Evolutionary conservation across 805 yeast genomes (phyloP), one percentile per base, ranked within the genome.

Genomic region (Yarrowia sp.): DNA sequence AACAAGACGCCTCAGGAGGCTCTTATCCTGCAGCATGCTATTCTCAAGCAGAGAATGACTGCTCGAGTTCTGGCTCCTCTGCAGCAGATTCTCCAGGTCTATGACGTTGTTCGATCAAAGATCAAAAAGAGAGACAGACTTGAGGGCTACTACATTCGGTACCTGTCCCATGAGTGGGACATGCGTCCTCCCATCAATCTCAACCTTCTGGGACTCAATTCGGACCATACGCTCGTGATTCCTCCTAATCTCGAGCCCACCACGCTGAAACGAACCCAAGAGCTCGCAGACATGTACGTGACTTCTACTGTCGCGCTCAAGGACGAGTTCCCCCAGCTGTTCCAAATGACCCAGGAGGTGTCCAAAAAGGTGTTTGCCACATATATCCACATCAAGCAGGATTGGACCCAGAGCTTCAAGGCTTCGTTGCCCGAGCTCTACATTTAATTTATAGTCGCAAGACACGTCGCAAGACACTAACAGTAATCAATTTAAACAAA

Each of bases 181-280:
- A 33, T 43, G 41, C 39, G 64, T 43, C 64, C 64, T n/a, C 51
- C 64, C 41, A 43, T 43, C 32, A 44, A 58, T 11, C 64, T 58
- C 62, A 42, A 31, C 31, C 36, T 39, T 31, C 45, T 55, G 2
- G 62, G 62, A 2, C 62, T 55, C 51, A 58, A 43, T 42, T 43
- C 64, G 36, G 41, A 33, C 11, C 39, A 58, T 13, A 9, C 51
- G 2, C 35, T 58, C 22, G 64, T 44, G 42, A 17, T 58, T 14
- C 64, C 64, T 13, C 51, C 64, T 35, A 43, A 58, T 18, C 33
- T 58, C 51, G 64, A 58, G 35, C 64, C 64, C 32, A 58, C 64
- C 22, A 43, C 64, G 18, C 42, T 58, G 35, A 58, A 43, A 32
- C 18, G 64, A 44, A 58, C 64, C 4, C 50, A 43, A 51, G 64